Evolutionary conservation across 2,329 filamentous ascomycete genomes (phyloP).

Genomic region (Pseudocercospora fuligena): DNA sequence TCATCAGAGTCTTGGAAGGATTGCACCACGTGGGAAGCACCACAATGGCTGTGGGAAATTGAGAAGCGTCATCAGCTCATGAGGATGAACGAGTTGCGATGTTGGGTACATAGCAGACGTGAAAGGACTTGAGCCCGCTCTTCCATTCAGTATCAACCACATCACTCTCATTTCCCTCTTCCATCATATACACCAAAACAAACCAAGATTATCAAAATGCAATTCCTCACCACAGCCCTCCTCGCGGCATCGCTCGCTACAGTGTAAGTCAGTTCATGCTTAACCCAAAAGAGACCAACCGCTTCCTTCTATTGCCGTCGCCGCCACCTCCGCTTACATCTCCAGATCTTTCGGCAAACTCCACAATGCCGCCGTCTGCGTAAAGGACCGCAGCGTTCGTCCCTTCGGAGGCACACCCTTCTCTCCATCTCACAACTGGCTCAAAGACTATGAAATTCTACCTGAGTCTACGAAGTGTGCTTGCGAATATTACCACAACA

Average conservation of each 20-base stretch:
- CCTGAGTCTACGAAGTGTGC: slow-evolving; percentile 10
- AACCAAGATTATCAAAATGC: not conserved
- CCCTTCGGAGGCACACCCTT: slow-evolving; percentile 9
- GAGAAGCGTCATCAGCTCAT: no score
- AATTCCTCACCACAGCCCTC: not conserved
- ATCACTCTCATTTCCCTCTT: not conserved
- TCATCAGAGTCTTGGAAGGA: not conserved
- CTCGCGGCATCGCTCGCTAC: slow-evolving; percentile 7
- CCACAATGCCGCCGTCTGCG: slow-evolving; percentile 14
- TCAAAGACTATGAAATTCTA: slow-evolving; percentile 12
- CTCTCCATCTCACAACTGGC: not conserved
- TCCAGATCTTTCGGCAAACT: slow-evolving; percentile 8
- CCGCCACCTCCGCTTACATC: not conserved
- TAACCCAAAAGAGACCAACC: not conserved
- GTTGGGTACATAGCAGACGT: no score
- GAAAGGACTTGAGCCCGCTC: no score
- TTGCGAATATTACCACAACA: slow-evolving; percentile 15
- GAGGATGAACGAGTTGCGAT: no score
- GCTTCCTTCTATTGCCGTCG: not conserved
- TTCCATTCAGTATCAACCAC: not conserved
- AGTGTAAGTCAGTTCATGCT: slow-evolving; percentile 12
- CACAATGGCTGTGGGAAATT: slow-evolving; percentile 1
- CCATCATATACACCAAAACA: not conserved
- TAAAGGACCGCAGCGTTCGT: slow-evolving; percentile 1
- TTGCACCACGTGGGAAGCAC: not conserved